A percentile compares a stretch with the other conserved stretches of the same genome.
These are phyloP conservation scores for Candida mattraensis DNA, from an alignment of 805 yeast genomes.

Conservation along the genomic window DNA sequence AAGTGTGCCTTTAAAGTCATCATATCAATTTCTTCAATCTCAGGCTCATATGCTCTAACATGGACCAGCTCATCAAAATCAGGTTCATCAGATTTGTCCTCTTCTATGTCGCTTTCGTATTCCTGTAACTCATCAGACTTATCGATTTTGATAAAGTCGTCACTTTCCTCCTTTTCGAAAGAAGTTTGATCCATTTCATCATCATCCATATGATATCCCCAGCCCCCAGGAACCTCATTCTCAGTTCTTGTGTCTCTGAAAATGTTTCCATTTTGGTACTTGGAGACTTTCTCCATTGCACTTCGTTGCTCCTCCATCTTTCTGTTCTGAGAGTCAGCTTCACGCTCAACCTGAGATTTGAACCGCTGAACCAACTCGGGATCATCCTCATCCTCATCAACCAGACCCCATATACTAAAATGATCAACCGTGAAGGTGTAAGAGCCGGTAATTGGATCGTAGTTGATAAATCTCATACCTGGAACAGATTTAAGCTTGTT, in stretches of 20 bases:
- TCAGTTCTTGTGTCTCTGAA: conserved; percentile 23
- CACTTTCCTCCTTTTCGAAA: conserved; percentile 5
- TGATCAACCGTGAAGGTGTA: conserved; percentile 88
- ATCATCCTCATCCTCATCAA: conserved; percentile 63
- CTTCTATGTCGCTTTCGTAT: conserved; percentile 11
- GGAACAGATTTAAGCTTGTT: conserved; percentile 49
- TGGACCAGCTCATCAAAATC: conserved; percentile 40
- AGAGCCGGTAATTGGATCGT: conserved; percentile 68
- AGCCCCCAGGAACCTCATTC: conserved; percentile 33
- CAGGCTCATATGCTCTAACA: conserved; percentile 74
- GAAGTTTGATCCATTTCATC: conserved; percentile 10
- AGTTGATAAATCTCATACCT: conserved; percentile 80
- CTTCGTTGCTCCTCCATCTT: conserved; percentile 17
- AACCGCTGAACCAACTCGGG: conserved; percentile 39
- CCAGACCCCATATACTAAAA: conserved; percentile 92
- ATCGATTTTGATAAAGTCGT: conserved; percentile 10
- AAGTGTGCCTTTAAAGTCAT: conserved; percentile 42
- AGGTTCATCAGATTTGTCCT: conserved; percentile 3
- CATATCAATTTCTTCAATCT: conserved; percentile 46
- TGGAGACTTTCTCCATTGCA: conserved; percentile 24
- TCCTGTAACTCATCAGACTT: conserved; percentile 19
- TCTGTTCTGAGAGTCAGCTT: conserved; percentile 18
- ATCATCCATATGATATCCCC: conserved; percentile 19
- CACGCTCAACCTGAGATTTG: conserved; percentile 28
- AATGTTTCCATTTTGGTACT: conserved; percentile 13